A percentile compares a stretch with the other conserved stretches of the same genome.
Conservation (phyloP, 2,329 filamentous ascomycete species). For the Colletotrichum spinosum region DNA sequence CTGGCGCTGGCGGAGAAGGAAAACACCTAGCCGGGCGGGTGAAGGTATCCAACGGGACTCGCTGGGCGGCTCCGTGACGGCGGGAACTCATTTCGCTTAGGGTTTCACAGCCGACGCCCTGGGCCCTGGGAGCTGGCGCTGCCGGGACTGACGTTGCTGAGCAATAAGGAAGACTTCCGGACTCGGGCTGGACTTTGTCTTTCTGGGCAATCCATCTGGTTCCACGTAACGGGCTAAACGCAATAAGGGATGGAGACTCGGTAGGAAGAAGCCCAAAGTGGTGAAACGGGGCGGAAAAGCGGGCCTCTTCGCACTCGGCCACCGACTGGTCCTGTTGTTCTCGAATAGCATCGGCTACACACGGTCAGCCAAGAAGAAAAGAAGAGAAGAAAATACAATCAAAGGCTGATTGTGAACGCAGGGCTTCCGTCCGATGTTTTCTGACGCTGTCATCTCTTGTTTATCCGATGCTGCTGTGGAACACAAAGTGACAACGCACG, state of each 20-base stretch:
- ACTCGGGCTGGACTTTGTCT: conserved; percentile 24
- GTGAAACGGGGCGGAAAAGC: conserved; percentile 27
- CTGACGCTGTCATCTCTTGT: conserved; percentile 21
- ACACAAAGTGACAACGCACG: conserved; percentile 10
- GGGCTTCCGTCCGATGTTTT: conserved; percentile 27
- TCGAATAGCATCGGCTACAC: conserved; percentile 20
- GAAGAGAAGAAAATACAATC: no score
- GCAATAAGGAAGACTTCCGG: conserved; percentile 16
- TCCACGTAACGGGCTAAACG: conserved; percentile 33
- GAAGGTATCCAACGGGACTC: conserved; percentile 27
- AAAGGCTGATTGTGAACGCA: conserved; percentile 3
- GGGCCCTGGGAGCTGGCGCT: conserved; percentile 18
- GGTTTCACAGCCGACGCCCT: conserved; percentile 33
- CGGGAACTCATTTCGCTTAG: conserved; percentile 39
- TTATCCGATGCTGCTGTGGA: conserved; percentile 27
- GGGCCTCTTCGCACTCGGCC: conserved; percentile 19
- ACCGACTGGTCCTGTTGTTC: conserved; percentile 14
- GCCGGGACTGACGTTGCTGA: conserved; percentile 23
- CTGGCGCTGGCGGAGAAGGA: no score
- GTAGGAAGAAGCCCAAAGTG: conserved; percentile 23
- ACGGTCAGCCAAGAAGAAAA: no score
- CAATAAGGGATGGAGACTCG: conserved; percentile 21
- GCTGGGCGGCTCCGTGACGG: conserved; percentile 28
- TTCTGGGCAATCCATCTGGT: conserved; percentile 21
- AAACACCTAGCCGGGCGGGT: not conserved